Evolutionary conservation across 1,284 basidiomycete genomes (phyloP), one percentile per base, ranked within the genome.

Genomic region (Schizopora paradoxa): DNA sequence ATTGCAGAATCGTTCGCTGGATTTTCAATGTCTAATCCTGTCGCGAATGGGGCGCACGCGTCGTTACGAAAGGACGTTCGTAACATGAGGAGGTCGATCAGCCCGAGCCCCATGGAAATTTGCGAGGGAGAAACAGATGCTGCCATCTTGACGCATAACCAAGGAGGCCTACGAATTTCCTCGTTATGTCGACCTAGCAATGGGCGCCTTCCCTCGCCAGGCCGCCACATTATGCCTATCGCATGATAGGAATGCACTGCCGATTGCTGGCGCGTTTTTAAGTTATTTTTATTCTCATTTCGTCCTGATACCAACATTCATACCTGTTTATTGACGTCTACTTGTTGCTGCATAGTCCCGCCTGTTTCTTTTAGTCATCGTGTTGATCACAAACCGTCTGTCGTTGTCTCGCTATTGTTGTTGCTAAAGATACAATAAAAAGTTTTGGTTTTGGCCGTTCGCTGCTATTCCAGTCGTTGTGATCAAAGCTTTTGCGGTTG

Each of bases 1-100:
- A 58, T 63, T 39, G 49, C 49, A 8, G 49, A 51, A 34, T 47
- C 45, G 4, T 51, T 51, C 35, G 45, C 49, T 6, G 41, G 45
- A 28, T 52, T 42, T 44, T 54, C 47, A 4, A 36, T 42, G 11
- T 27, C 45, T 25, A 14, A 32, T 16, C 26, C 14, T 6, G 18
- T 34, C 25, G 28, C 29, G 16, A 40, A 23, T 25, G 14, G 45
- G 16, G 19, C 18, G 14, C 14, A 5, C 26, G 16, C n/a, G n/a
- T n/a, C n/a, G n/a, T n/a, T n/a, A n/a, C n/a, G n/a, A n/a, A n/a
- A n/a, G n/a, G n/a, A n/a, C n/a, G n/a, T n/a, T n/a, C n/a, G n/a
- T n/a, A n/a, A n/a, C n/a, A n/a, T n/a, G n/a, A n/a, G n/a, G n/a
- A n/a, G n/a, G n/a, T n/a, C n/a, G n/a, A n/a, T n/a, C n/a, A n/a